Percentiles rank a stretch among this genome's conserved stretches.
phyloP scores from a whole-genome alignment of 2,329 filamentous ascomycete species.

The Penicillium janthinellum region DNA sequence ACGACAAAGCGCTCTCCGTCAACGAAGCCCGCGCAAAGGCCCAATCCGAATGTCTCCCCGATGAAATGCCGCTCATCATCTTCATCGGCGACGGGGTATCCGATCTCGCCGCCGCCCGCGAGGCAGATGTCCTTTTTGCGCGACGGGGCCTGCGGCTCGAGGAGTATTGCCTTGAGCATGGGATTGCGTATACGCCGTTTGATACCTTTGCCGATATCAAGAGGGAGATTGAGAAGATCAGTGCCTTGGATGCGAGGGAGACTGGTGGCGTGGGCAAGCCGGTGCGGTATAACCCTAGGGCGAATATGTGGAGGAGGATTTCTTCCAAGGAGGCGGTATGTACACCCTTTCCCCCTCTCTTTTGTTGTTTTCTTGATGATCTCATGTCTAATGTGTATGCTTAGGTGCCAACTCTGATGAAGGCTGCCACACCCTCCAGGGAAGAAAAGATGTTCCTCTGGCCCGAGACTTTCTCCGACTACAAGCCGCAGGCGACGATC shows the following conservation, averaged over 20 bases:
- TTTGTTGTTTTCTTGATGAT: neutral
- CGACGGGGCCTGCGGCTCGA: conserved; percentile 65
- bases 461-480: conserved; percentile 60
- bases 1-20: conserved; percentile 68
- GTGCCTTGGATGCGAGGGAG: conserved; percentile 61
- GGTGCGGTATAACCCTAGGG: conserved; percentile 65
- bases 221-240: conserved; percentile 60
- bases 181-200: conserved; percentile 62
- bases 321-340: conserved; percentile 59
- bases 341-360: neutral
- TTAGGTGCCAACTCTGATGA: conserved; percentile 50
- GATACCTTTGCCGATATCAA: conserved; percentile 69
- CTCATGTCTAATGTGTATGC: conserved; percentile 7
- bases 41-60: conserved; percentile 58
- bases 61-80: conserved; percentile 65
- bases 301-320: conserved; percentile 67
- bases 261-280: conserved; percentile 63
- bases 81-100: conserved; percentile 72
- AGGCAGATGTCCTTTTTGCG: conserved; percentile 69
- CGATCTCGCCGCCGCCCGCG: conserved; percentile 65
- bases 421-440: conserved; percentile 53
- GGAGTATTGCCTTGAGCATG: conserved; percentile 66
- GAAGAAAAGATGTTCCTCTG: conserved; percentile 66
- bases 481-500: conserved; percentile 36
- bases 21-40: conserved; percentile 61